These are phyloP conservation scores for Cyberlindnera veronae DNA, from an alignment of 805 yeast species.

Conservation along the genomic window DNA sequence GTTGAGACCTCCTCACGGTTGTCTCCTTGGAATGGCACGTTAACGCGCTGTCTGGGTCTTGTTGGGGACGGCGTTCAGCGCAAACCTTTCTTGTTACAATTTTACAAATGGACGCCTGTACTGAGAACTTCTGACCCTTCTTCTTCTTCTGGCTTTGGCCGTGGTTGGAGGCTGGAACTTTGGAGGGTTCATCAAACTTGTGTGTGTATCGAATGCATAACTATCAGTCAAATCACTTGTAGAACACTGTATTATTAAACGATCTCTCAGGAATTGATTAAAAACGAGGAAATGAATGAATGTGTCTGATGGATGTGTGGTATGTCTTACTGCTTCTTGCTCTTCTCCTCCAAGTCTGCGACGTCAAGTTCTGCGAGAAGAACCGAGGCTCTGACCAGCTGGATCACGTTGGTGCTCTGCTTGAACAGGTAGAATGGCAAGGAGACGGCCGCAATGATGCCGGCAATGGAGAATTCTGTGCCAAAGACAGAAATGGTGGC, in stretches of 20 bases:
- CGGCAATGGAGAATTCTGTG: slow-evolving; percentile 54
- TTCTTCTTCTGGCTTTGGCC: neutral
- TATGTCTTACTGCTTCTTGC: slow-evolving; percentile 5
- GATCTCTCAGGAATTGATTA: too few relatives aligned
- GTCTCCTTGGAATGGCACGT: slow-evolving; percentile 21
- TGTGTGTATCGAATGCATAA: neutral
- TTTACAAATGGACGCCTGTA: slow-evolving; percentile 19
- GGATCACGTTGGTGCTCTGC: slow-evolving; percentile 86
- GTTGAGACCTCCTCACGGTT: slow-evolving; percentile 21
- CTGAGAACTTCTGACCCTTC: slow-evolving; percentile 30
- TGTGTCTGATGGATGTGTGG: neutral
- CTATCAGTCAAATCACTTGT: too few relatives aligned
- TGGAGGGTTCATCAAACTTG: slow-evolving; percentile 3
- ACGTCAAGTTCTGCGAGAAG: slow-evolving; percentile 73
- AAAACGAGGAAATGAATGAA: neutral
- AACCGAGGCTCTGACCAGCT: slow-evolving; percentile 80
- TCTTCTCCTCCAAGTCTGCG: slow-evolving; percentile 29
- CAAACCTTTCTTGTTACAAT: slow-evolving; percentile 30
- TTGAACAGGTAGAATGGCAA: slow-evolving; percentile 89
- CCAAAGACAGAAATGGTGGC: slow-evolving; percentile 28
- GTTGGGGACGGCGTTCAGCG: slow-evolving; percentile 30
- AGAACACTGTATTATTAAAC: too few relatives aligned
- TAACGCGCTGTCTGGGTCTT: slow-evolving; percentile 25
- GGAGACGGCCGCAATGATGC: slow-evolving; percentile 52
- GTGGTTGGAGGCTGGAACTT: neutral